Conservation (phyloP, 371 early-diverging fungal genomes). For the Apophysomyces ossiformis region DNA sequence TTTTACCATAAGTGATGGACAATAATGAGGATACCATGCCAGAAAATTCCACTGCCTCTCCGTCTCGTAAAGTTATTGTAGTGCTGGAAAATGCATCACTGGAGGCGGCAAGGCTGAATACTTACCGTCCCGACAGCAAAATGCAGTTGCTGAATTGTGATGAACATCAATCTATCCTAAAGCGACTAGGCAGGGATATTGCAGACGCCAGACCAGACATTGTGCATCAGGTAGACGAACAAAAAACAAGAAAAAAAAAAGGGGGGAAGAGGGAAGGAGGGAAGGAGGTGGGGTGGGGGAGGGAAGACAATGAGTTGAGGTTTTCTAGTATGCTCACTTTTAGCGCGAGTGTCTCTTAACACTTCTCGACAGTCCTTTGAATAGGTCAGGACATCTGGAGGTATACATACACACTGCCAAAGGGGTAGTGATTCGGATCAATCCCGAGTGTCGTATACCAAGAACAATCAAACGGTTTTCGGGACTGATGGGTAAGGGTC, state of each 20-base stretch:
- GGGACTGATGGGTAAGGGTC: conserved; percentile 83
- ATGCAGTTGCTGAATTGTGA: conserved; percentile 96
- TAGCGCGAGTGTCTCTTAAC: conserved; percentile 86
- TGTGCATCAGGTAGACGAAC: conserved; percentile 84
- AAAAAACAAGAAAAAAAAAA: no score
- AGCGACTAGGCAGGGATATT: conserved; percentile 81
- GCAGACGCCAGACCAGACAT: conserved; percentile 95
- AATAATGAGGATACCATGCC: not conserved
- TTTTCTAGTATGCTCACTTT: conserved; percentile 3
- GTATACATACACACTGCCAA: conserved; percentile 93
- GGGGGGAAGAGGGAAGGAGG: no score
- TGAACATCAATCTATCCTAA: conserved; percentile 91
- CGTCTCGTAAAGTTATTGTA: conserved; percentile 76
- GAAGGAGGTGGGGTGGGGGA: no score
- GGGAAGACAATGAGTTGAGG: no score
- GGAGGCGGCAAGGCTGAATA: conserved; percentile 88
- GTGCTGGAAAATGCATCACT: conserved; percentile 90
- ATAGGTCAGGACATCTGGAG: conserved; percentile 94
- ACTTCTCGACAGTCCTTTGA: conserved; percentile 97
- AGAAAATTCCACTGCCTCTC: not conserved
- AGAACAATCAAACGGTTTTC: conserved; percentile 98
- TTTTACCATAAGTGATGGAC: not conserved
- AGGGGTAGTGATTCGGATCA: conserved; percentile 95
- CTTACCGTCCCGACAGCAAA: conserved; percentile 76
- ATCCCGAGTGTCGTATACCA: conserved; percentile 97